Percentiles rank a stretch among this genome's conserved stretches.
These are phyloP conservation scores for Diaporthe australafricana DNA, from an alignment of 2,329 filamentous ascomycete species.

Conservation along the genomic window DNA sequence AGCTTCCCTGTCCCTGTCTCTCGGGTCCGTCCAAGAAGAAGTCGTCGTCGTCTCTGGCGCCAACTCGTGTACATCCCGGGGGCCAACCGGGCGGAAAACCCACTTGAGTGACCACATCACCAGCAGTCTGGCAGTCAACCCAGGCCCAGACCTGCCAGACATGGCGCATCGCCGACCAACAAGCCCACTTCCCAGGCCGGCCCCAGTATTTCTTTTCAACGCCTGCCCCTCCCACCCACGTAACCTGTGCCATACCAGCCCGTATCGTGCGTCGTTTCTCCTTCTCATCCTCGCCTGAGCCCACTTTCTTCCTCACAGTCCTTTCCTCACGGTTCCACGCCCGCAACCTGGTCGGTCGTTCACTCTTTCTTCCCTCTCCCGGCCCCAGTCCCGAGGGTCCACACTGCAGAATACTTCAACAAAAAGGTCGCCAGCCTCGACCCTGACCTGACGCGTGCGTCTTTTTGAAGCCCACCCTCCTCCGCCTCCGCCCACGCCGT, in stretches of 20 bases:
- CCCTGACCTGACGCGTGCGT: conserved; percentile 24
- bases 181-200: conserved; percentile 12
- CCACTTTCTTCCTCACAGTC: conserved; percentile 7
- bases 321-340: not conserved
- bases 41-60: not conserved
- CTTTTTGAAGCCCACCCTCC: not conserved
- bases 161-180: conserved; percentile 15
- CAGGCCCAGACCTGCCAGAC: conserved; percentile 20
- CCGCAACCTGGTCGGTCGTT: conserved; percentile 6
- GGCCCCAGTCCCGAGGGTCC: not conserved
- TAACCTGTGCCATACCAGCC: not conserved
- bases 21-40: not conserved
- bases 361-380: not conserved
- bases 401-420: conserved; percentile 13
- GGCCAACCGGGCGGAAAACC: not conserved
- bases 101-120: conserved; percentile 1
- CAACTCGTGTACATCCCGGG: not conserved
- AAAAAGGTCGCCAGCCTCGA: conserved; percentile 37
- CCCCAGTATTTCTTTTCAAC: conserved; percentile 32
- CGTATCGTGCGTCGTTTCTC: not conserved
- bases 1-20: conserved; percentile 26
- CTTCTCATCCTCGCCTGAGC: not conserved
- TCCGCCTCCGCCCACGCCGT: conserved; percentile 14
- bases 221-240: conserved; percentile 28
- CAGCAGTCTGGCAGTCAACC: not conserved